Base-by-base conservation (phyloP, 179 eudicot genomes). In the Pouteria campechiana region DNA sequence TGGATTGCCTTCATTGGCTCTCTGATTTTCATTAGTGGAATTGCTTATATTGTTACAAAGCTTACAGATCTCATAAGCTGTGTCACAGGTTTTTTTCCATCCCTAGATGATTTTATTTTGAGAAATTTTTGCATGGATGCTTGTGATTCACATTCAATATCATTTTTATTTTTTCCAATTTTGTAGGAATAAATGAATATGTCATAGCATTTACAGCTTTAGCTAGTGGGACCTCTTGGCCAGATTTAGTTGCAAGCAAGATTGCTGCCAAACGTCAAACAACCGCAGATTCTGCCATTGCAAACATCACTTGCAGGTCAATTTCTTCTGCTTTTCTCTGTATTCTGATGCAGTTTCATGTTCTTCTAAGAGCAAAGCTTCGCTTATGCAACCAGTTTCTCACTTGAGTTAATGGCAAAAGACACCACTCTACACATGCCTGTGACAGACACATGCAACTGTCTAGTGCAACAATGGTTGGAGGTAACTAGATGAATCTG, bases 161-260 rank as follows among this genome's bases (percentile, higher is more conserved):
- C 21, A n/a, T 13, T 15, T 29, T 11, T 17, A 23, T 17, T 2
- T 22, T 31, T 16, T 17, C 6, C 30, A 7, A 6, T 11, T 17
- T 35, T 55, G 62, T 74, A 88, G 97, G 92, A 44, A 70, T 84
- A 50, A 78, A 84, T 60, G 47, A 63, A 25, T 80, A 88, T 32
- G 88, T 88, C 17, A 88, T 88, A 54, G 94, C 97, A 46, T 80
- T 88, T 51, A 80, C 97, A 31, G 88, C 72, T 13, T 51, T 88
- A 60, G 97, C 97, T 1, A 54, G 64, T 48, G 97, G 96, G 60
- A 80, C 97, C 48, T 88, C 97, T 2, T 88, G 97, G 97, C 97
- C 94, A 3, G 94, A 88, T 69, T 70, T 88, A 42, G 86, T 81
- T 48, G 97, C 94, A 36, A 84, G 94, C 75, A 88, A 84, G 71